These are phyloP conservation scores for Fraxinus anomala DNA, from an alignment of 257 asterid genomes.

Conservation along the genomic window DNA sequence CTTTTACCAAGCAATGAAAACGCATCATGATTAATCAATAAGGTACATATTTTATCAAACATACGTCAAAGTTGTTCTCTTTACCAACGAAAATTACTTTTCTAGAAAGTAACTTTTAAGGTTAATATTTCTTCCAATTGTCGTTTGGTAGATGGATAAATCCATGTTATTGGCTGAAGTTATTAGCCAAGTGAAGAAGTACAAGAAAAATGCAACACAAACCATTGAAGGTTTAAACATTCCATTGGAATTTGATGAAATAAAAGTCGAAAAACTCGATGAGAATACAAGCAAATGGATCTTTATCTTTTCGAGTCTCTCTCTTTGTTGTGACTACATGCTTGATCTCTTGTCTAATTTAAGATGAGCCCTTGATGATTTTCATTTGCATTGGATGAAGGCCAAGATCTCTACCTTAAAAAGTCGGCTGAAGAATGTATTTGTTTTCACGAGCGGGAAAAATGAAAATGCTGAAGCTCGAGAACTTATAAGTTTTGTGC, in stretches of 20 bases:
- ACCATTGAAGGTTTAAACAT: conserved; percentile 53
- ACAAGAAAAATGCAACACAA: conserved; percentile 52
- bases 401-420: conserved; percentile 68
- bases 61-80: too few species aligned
- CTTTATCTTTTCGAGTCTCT: conserved; percentile 51
- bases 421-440: conserved; percentile 53
- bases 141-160: conserved; percentile 68
- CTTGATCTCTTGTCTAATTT: conserved; percentile 57
- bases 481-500: conserved; percentile 37
- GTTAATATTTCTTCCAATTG: not conserved
- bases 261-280: conserved; percentile 51
- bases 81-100: too few species aligned
- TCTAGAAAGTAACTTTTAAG: not conserved
- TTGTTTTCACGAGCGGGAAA: conserved; percentile 36
- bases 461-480: not conserved
- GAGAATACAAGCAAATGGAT: conserved; percentile 40
- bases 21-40: conserved; percentile 24
- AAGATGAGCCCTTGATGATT: conserved; percentile 39
- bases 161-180: conserved; percentile 78
- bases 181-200: conserved; percentile 58
- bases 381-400: conserved; percentile 45
- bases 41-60: too few species aligned
- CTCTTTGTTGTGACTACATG: conserved; percentile 67
- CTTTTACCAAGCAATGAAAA: conserved; percentile 67
- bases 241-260: conserved; percentile 74